Conservation (phyloP, 1,284 basidiomycete species). For the Gymnopus androsaceus region DNA sequence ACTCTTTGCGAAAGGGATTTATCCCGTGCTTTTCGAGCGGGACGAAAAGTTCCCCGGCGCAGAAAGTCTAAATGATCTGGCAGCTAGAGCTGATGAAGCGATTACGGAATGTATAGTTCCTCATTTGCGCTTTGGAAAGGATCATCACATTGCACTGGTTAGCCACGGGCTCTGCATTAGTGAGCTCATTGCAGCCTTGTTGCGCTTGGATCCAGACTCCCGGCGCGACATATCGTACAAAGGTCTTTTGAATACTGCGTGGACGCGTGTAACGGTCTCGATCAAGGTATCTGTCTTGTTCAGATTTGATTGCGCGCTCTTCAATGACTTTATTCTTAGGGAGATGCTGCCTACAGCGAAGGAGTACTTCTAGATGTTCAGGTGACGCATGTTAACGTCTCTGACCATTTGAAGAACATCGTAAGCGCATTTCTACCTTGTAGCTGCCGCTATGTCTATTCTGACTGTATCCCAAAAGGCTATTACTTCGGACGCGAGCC, state of each 20-base stretch:
- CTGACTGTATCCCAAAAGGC: too few species aligned
- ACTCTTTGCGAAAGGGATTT: constrained; percentile 47
- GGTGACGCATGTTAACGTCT: constrained; percentile 32
- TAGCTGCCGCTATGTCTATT: too few species aligned
- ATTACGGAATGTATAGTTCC: constrained; percentile 61
- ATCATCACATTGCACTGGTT: constrained; percentile 60
- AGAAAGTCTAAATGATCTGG: constrained; percentile 71
- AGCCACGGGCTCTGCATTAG: constrained; percentile 77
- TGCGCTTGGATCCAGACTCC: constrained; percentile 47
- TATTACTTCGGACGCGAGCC: constrained; percentile 20
- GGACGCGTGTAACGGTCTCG: constrained; percentile 56
- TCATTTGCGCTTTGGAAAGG: constrained; percentile 44
- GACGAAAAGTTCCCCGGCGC: constrained; percentile 63
- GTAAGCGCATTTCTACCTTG: constrained; percentile 17
- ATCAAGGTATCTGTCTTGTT: constrained; percentile 40
- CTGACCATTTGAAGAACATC: constrained; percentile 25
- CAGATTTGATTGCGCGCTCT: not conserved
- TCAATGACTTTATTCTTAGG: constrained; percentile 3
- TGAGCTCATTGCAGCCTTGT: constrained; percentile 54
- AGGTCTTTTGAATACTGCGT: constrained; percentile 64
- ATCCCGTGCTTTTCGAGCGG: constrained; percentile 49
- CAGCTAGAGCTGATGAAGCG: constrained; percentile 53
- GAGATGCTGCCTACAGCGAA: constrained; percentile 11
- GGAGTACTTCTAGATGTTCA: constrained; percentile 20
- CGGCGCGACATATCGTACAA: constrained; percentile 38